phyloP scores from a whole-genome alignment of 1,284 basidiomycete genomes.

The Fomitopsis palustris region DNA sequence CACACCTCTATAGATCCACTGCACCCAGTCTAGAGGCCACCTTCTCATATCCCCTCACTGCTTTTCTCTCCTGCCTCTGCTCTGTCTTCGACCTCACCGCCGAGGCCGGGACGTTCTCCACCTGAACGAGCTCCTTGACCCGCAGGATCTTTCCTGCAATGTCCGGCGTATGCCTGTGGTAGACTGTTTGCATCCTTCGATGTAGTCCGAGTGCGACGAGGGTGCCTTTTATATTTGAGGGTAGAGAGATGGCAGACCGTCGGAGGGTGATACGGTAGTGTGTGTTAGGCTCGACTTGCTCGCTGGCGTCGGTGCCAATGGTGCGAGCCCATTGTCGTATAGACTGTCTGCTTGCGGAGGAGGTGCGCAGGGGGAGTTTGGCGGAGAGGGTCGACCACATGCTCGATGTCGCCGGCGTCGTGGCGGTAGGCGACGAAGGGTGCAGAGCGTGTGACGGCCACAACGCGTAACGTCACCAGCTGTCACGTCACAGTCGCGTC shows the following conservation, averaged over 20 bases:
- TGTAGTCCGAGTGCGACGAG: constrained; percentile 76
- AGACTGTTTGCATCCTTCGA: constrained; percentile 79
- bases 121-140: constrained; percentile 86
- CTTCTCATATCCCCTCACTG: constrained; percentile 63
- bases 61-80: constrained; percentile 59
- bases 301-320: constrained; percentile 10
- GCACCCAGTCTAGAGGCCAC: constrained; percentile 25
- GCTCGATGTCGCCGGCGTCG: neutral
- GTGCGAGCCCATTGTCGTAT: constrained; percentile 4
- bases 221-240: constrained; percentile 67
- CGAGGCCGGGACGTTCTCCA: constrained; percentile 71
- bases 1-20: constrained; percentile 1
- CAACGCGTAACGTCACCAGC: neutral
- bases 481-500: neutral
- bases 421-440: neutral
- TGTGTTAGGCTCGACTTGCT: constrained; percentile 41
- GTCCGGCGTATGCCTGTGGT: constrained; percentile 67
- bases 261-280: constrained; percentile 84
- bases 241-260: constrained; percentile 80
- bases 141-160: constrained; percentile 79
- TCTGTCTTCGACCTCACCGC: constrained; percentile 64
- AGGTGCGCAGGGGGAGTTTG: neutral
- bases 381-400: neutral
- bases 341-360: neutral
- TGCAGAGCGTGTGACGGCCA: neutral